Conservation (phyloP, 2,329 filamentous ascomycete species). For the Diaporthe ampelina region DNA sequence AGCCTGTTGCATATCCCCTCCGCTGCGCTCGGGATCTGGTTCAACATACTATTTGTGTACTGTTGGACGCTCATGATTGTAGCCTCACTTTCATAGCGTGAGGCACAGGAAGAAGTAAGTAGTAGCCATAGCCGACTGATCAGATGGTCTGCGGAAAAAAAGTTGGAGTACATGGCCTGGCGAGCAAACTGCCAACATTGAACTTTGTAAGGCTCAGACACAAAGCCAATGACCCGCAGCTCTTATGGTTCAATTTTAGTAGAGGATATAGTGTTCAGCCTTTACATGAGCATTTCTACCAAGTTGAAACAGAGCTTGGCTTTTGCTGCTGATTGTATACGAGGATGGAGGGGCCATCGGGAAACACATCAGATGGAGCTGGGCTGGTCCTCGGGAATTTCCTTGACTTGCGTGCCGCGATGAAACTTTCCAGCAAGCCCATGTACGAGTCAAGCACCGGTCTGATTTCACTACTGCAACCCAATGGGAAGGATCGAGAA, state of each 20-base stretch:
- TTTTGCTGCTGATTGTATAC: neutral
- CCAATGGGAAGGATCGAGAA: neutral
- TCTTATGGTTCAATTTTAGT: neutral
- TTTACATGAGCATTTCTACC: neutral
- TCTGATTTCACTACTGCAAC: neutral
- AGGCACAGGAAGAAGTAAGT: neutral
- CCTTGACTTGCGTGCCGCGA: neutral
- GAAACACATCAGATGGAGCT: neutral
- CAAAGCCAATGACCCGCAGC: neutral
- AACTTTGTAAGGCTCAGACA: neutral
- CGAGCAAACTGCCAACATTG: neutral
- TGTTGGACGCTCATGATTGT: neutral
- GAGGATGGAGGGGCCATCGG: neutral
- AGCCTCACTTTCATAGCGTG: neutral
- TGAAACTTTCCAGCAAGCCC: slow-evolving; percentile 2
- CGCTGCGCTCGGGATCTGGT: neutral
- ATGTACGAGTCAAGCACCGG: slow-evolving; percentile 16
- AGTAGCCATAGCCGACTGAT: neutral
- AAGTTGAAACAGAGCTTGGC: neutral
- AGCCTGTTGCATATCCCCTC: neutral
- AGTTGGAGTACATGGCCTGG: neutral
- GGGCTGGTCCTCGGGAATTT: neutral
- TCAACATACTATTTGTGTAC: neutral
- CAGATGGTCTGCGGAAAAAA: neutral
- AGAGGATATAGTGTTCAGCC: neutral